phyloP scores from a whole-genome alignment of 2,329 filamentous ascomycete genomes.

The Calonectria ilicicola region DNA sequence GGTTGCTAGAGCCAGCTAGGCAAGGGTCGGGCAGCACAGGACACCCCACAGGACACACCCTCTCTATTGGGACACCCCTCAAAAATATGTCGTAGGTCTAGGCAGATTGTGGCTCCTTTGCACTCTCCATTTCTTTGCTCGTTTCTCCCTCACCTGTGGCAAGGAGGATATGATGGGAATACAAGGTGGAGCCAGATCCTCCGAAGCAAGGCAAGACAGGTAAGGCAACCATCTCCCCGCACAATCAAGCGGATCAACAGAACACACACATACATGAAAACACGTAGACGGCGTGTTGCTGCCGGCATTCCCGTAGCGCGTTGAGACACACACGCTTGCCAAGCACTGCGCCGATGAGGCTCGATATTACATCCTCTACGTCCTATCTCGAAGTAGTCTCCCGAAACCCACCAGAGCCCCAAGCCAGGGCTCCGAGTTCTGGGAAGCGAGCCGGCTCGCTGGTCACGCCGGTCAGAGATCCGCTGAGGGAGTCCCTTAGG shows the following conservation, averaged over 20 bases:
- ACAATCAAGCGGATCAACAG: neutral
- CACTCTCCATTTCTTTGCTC: neutral
- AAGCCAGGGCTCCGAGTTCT: conserved; percentile 13
- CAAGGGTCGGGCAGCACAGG: conserved; percentile 2
- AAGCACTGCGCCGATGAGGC: neutral
- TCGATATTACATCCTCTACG: neutral
- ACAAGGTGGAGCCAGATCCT: neutral
- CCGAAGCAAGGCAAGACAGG: conserved; percentile 13
- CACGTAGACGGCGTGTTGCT: neutral
- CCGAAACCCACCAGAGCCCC: conserved; percentile 2
- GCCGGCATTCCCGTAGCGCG: neutral
- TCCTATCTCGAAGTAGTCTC: neutral
- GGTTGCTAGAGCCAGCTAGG: conserved; percentile 15
- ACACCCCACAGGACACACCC: conserved; percentile 2
- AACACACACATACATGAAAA: neutral
- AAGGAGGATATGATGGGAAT: neutral
- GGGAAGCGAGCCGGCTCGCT: conserved; percentile 34
- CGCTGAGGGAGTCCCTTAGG: conserved; percentile 18
- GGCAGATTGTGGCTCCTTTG: neutral
- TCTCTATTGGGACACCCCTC: neutral
- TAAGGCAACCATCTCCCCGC: neutral
- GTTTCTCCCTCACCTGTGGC: neutral
- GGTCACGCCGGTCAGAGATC: conserved; percentile 23
- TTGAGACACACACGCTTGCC: neutral
- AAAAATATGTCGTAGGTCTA: neutral